Percentiles rank a stretch among this genome's conserved stretches.
These are phyloP conservation scores for Epichloe coenophiala DNA, from an alignment of 2,329 filamentous ascomycete species.

Conservation along the genomic window DNA sequence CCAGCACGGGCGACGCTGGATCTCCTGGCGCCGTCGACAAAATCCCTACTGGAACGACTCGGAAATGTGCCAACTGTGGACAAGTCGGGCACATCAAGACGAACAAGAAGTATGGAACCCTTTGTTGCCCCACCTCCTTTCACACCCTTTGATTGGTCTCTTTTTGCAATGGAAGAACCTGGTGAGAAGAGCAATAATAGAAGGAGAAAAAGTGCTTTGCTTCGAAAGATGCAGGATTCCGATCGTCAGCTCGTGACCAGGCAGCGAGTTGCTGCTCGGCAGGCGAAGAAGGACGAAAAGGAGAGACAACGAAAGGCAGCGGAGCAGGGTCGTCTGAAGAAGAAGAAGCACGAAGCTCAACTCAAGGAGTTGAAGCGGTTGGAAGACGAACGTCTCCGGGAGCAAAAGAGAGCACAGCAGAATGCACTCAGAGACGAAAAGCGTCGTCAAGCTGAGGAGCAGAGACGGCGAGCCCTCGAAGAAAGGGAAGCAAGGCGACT, in stretches of 20 bases:
- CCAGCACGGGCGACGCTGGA: conserved; percentile 29
- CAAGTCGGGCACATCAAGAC: conserved; percentile 97
- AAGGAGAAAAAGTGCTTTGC: conserved; percentile 9
- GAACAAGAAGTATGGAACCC: conserved; percentile 73
- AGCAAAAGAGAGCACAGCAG: conserved; percentile 6
- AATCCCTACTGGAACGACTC: conserved; percentile 52
- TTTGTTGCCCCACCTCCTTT: conserved; percentile 15
- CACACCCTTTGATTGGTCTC: conserved; percentile 21
- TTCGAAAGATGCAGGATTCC: conserved; percentile 11
- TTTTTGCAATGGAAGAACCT: conserved; percentile 8
- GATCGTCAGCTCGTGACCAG: conserved; percentile 8
- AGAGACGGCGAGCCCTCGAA: conserved; percentile 8
- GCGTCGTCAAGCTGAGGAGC: conserved; percentile 7
- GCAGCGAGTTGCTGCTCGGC: conserved; percentile 7
- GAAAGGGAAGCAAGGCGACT: conserved; percentile 5
- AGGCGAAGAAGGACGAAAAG: conserved; percentile 2
- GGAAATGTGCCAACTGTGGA: conserved; percentile 96
- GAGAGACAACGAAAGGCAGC: conserved; percentile 1
- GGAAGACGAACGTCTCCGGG: conserved; percentile 10
- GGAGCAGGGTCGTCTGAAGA: conserved; percentile 4
- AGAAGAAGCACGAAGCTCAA: conserved; percentile 3
- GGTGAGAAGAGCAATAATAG: conserved; percentile 4
- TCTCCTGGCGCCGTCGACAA: conserved; percentile 40
- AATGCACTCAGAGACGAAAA: conserved; percentile 5
- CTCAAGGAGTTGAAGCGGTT: conserved; percentile 5